A percentile compares a stretch with the other conserved stretches of the same genome.
These are phyloP conservation scores for Citrus unshiu DNA, from an alignment of 345 rosid genomes.

Conservation along the genomic window DNA sequence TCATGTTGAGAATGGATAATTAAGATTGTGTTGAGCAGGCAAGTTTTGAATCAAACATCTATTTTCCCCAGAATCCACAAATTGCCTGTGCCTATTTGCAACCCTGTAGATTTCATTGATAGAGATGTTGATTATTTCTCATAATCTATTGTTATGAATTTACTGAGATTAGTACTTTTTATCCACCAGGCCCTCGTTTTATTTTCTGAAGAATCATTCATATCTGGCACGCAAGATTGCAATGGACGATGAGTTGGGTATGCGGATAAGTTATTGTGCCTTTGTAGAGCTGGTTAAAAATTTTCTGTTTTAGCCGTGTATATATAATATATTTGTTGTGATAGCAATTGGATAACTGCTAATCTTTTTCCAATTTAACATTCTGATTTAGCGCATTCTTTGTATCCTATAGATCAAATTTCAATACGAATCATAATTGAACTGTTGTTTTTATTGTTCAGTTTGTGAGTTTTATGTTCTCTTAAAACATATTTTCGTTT, in stretches of 20 bases:
- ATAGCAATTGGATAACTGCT: too few relatives aligned
- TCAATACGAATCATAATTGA: too few relatives aligned
- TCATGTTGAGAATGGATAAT: neutral
- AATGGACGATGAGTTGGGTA: neutral
- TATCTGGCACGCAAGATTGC: neutral
- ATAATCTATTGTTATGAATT: neutral
- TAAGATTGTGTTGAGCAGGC: neutral
- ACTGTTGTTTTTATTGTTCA: too few relatives aligned
- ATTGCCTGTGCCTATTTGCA: neutral
- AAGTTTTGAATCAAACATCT: neutral
- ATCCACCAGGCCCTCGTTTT: neutral
- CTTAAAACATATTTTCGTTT: too few relatives aligned
- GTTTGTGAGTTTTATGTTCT: too few relatives aligned
- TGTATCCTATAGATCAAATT: too few relatives aligned
- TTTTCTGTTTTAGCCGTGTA: neutral
- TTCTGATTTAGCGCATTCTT: too few relatives aligned
- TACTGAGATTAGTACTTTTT: too few relatives aligned
- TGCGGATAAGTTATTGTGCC: neutral
- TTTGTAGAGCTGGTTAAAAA: neutral
- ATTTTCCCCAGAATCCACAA: neutral
- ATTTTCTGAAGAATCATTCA: neutral
- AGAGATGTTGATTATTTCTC: neutral
- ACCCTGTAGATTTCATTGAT: neutral
- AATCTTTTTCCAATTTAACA: too few relatives aligned
- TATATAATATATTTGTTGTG: neutral